Percentiles rank a stretch among this genome's conserved stretches.
Conservation (phyloP, 352 stramenopile genomes). For the Saprolegnia diclina region DNA sequence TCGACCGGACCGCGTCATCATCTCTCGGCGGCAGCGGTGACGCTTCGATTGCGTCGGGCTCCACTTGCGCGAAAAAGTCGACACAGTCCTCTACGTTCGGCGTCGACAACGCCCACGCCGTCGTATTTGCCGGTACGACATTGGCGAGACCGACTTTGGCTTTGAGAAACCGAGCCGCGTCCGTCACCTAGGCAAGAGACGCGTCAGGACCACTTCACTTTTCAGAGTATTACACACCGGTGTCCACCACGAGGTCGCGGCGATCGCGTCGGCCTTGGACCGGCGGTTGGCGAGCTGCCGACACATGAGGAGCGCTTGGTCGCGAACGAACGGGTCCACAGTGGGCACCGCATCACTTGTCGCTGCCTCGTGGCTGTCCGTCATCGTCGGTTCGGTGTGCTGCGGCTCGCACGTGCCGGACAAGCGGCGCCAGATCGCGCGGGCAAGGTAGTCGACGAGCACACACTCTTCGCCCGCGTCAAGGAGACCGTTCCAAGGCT, state of each 20-base stretch:
- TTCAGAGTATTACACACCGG: neutral
- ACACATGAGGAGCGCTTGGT: slow-evolving; percentile 24
- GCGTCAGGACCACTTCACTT: neutral
- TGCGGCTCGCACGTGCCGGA: neutral
- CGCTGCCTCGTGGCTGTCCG: neutral
- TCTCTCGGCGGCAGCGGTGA: slow-evolving; percentile 20
- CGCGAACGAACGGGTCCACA: slow-evolving; percentile 5
- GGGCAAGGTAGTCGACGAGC: neutral
- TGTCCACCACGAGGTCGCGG: slow-evolving; percentile 2
- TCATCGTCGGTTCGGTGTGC: neutral
- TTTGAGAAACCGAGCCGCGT: neutral
- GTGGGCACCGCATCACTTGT: neutral
- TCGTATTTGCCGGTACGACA: neutral
- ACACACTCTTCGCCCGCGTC: slow-evolving; percentile 21
- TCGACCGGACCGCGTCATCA: slow-evolving; percentile 42
- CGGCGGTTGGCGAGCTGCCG: slow-evolving; percentile 3
- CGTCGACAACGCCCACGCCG: neutral
- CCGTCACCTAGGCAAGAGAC: neutral
- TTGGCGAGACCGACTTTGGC: neutral
- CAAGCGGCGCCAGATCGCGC: neutral
- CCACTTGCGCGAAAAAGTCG: slow-evolving; percentile 8
- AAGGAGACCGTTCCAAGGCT: slow-evolving; percentile 10
- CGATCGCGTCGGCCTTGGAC: slow-evolving; percentile 3
- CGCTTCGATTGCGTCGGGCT: neutral
- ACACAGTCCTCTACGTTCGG: slow-evolving; percentile 12